Base-by-base conservation (phyloP, 2,329 filamentous ascomycete genomes). In the Colletotrichum echinochloae region DNA sequence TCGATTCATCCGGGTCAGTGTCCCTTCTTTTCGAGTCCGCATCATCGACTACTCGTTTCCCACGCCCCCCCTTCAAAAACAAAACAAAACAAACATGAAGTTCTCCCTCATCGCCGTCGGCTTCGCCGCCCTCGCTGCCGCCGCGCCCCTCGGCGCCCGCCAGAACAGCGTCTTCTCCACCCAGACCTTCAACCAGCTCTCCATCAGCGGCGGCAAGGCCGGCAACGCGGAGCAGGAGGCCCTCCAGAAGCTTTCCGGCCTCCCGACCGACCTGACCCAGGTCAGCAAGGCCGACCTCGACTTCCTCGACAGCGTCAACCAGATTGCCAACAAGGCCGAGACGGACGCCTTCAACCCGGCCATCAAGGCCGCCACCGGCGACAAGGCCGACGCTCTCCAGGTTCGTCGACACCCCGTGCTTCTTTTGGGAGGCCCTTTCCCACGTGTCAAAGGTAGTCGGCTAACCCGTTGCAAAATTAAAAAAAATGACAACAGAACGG, bases 321-420 rank as follows among this genome's bases (percentile, higher is more conserved):
- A 81, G 60, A 86, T 85, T 33, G 85, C 85, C 67, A 87, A 89
- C 74, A 80, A 85, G 59, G 87, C 86, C 2, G 87, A 89, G 76
- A 80, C 76, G 0, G 78, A 83, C 1, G 87, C 83, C 2, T 89
- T 89, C 78, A 88, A 89, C 74, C 76, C 83, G 1, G 87, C 87
- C 16, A 85, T 89, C 65, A 83, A 82, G 14, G 84, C 81, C 4
- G 85, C 83, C 0, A 78, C 75, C 12, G 85, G 84, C 12, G 82
- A 79, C 56, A 82, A 79, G 48, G 84, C 83, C 3, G 82, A 81
- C 28, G 85, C 87, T 60, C 82, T 89, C 16, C 79, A 86, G 79
- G 83, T 82, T 75, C 44, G 73, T 49, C n/a, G 0, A n/a, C 30
- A 2, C 12, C 12, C 14, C 8, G 2, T 16, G 30, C 5, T 5